A percentile compares a stretch with the other conserved stretches of the same genome.
Evolutionary conservation across 2,329 filamentous ascomycete species (phyloP).

Genomic region (Alternaria atra): DNA sequence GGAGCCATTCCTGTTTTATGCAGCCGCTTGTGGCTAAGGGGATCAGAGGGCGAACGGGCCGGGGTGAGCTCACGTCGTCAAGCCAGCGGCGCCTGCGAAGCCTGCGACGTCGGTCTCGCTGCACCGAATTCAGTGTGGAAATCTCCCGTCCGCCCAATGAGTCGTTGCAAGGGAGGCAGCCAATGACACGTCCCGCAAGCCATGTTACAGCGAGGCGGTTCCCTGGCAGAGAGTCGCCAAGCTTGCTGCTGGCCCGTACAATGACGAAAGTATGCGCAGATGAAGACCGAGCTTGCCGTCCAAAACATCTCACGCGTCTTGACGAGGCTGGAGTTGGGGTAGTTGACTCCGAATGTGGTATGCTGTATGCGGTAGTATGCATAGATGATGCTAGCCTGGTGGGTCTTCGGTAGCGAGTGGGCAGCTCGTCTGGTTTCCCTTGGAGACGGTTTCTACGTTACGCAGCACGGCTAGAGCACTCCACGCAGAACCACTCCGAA

Average conservation of each 20-base stretch:
- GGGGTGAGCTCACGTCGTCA: constrained; percentile 31
- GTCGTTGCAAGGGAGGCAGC: constrained; percentile 30
- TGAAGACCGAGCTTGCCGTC: neutral
- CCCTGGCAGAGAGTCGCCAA: constrained; percentile 42
- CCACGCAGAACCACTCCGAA: constrained; percentile 13
- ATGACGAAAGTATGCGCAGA: constrained; percentile 44
- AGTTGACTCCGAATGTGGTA: constrained; percentile 1
- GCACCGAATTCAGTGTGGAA: constrained; percentile 39
- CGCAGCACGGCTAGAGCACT: constrained; percentile 21
- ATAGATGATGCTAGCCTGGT: neutral
- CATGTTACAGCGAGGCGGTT: constrained; percentile 33
- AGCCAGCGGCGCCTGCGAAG: constrained; percentile 17
- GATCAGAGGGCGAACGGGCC: constrained; percentile 44
- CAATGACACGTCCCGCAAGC: constrained; percentile 28
- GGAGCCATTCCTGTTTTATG: constrained; percentile 43
- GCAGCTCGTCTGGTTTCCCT: constrained; percentile 28
- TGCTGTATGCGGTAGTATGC: neutral
- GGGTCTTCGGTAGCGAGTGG: constrained; percentile 23
- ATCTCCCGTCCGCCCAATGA: constrained; percentile 43
- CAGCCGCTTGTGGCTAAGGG: constrained; percentile 33
- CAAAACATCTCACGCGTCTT: constrained; percentile 5
- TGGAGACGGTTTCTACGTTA: constrained; percentile 38
- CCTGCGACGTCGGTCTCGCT: constrained; percentile 41
- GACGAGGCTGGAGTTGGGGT: constrained; percentile 15
- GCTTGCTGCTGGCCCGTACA: constrained; percentile 25